Evolutionary conservation across 208 protist species (phyloP).

Genomic region (Wallacemonas sp.): DNA sequence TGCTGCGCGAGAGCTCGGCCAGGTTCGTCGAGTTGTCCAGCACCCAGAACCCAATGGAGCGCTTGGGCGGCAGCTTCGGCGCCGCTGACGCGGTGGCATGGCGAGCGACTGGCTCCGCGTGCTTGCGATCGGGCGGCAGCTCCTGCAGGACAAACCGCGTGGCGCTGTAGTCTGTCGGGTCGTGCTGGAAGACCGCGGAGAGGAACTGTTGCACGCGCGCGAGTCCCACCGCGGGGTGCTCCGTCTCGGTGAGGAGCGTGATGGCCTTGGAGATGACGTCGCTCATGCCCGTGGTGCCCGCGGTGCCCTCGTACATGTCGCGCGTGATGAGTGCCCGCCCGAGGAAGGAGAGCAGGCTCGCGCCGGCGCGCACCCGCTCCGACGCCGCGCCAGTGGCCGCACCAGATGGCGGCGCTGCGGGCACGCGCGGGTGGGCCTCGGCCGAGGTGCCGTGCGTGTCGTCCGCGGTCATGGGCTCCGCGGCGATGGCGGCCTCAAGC

Average conservation of each 20-base stretch:
- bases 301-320: conserved; percentile 53
- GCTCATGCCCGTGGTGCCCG: conserved; percentile 39
- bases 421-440: too few relatives aligned
- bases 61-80: background rate
- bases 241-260: conserved; percentile 59
- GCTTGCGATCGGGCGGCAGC: conserved; percentile 15
- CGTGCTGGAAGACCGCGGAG: conserved; percentile 54
- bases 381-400: conserved; percentile 2
- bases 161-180: conserved; percentile 24
- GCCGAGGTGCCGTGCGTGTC: background rate
- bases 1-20: conserved; percentile 39
- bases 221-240: conserved; percentile 55
- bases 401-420: too few relatives aligned
- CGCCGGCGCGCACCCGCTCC: conserved; percentile 67
- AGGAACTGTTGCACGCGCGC: conserved; percentile 81
- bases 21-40: conserved; percentile 87
- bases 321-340: conserved; percentile 72
- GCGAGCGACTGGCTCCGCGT: background rate
- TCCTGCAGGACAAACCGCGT: conserved; percentile 73
- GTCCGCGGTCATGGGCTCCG: conserved; percentile 27
- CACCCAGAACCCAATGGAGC: conserved; percentile 92
- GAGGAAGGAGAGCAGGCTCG: conserved; percentile 71
- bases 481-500: conserved; percentile 55
- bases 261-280: conserved; percentile 69
- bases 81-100: background rate